Evolutionary conservation across 2,329 filamentous ascomycete genomes (phyloP), one percentile per base, ranked within the genome.

Genomic region (Ceratocystis harringtonii): DNA sequence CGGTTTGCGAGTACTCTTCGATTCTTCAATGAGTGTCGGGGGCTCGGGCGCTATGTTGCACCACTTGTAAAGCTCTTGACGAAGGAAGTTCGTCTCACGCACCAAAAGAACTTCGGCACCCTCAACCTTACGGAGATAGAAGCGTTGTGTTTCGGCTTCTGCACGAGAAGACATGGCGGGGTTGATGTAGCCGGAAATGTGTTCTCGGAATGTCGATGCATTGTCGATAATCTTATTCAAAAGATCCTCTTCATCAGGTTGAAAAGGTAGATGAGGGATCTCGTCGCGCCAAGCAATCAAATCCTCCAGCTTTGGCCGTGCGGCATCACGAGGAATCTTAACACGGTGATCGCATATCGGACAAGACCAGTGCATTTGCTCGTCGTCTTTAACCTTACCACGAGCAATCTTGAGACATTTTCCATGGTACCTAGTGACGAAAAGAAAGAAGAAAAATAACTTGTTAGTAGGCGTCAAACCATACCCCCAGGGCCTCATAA

Each of bases 321-420:
- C 91, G 28, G 94, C 94, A 78, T 99, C 94, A 58, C 94, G 89
- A 30, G 94, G 94, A 64, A 99, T 97, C 77, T 92, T 95, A 72
- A 96, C 89, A 19, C 94, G 87, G 85, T 92, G 96, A 74, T 99
- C 94, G 73, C 94, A 99, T 68, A 99, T 95, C 0, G 94, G 94
- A 72, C 94, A 99, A 1, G 92, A 97, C 73, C 96, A 99, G 7
- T 66, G 68, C 41, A 68, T 66, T 74, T 95, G 96, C 73, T 97
- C 94, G 69, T 96, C 92, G 72, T 97, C 94, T 76, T 97, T 97
- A 71, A 99, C 90, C 73, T 97, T 99, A 63, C 94, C 94, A 62
- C 94, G 85, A 2, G 94, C 94, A 72, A 99, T 96, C 78, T 99
- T 99, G 45, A 99, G 80, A 71, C 94, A 99, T 75, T 96, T 97